Base-by-base conservation (phyloP, 805 yeast genomes). In the Naumovozyma castellii region DNA sequence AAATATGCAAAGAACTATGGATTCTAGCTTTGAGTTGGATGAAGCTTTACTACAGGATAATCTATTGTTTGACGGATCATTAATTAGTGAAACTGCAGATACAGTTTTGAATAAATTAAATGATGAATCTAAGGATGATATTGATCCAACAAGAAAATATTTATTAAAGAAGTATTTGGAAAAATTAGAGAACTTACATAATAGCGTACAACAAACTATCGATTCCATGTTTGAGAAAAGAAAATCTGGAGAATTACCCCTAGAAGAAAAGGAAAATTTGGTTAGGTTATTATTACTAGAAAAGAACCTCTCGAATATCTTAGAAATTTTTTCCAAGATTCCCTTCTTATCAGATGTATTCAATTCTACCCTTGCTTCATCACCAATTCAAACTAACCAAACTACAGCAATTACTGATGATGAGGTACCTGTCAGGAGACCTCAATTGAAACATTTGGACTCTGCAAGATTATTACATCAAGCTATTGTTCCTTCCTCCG, bases 221-320 rank as follows among this genome's bases (percentile, higher is more conserved):
- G 72, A 71, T 45, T 76, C 75, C 38, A 62, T 85, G 48, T 71
- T 78, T 52, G 69, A 70, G 37, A 68, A 79, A 43, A 77, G 82
- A 51, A 66, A 70, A 37, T 65, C 70, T 28, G 71, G 70, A 31
- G 70, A 73, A 44, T 65, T 84, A 40, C 72, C 73, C 18, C 45
- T 75, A 10, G 78, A 79, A 48, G 94, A 87, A 28, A 83, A 84
- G 56, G 95, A 86, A 55, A 71, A 82, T 15, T 63, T 85, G 32
- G 66, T 86, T 25, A 66, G 88, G 46, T 69, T 84, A 42, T 69
- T 80, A 35, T 75, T 80, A 41, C 66, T 85, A 49, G 87, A 82
- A 51, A 75, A 81, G 14, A 78, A 85, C 8, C 66, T 86, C 40
- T 73, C 73, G 33, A 79, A 80, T 51, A 67, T 73, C 18, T 46